Evolutionary conservation across 345 rosid genomes (phyloP).

Genomic region (Eucalyptus shirleyi): DNA sequence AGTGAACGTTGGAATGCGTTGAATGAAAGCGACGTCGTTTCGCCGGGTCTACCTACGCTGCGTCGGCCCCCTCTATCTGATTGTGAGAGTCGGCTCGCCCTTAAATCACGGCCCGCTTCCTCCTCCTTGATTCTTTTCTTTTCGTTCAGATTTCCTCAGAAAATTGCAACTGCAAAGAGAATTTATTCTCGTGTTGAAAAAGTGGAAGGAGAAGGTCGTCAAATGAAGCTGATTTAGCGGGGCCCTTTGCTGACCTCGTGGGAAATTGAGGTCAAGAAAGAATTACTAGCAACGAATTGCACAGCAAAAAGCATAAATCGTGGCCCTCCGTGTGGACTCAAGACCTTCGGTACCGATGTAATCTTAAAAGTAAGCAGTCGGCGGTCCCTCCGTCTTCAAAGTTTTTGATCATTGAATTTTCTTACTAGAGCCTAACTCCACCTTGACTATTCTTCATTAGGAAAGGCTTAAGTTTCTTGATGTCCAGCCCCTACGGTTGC

Average conservation of each 20-base stretch:
- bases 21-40: background rate
- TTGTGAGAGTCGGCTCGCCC: background rate
- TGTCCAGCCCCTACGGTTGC: background rate
- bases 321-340: background rate
- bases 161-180: background rate
- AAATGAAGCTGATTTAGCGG: background rate
- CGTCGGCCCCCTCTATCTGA: background rate
- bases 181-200: background rate
- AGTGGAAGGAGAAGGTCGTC: background rate
- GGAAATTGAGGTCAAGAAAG: background rate
- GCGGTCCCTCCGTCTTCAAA: background rate
- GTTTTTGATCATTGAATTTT: background rate
- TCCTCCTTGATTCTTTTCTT: background rate
- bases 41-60: background rate
- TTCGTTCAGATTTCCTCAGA: background rate
- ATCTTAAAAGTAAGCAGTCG: background rate
- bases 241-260: background rate
- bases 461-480: background rate
- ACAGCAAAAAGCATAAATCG: background rate
- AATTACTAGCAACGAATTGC: background rate
- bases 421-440: background rate
- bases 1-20: background rate
- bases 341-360: background rate
- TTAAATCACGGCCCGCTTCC: background rate
- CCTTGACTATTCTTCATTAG: background rate